Percentiles rank a stretch among this genome's conserved stretches.
Evolutionary conservation across 2,329 filamentous ascomycete genomes (phyloP).

Genomic region (Pleurostoma richardsiae): DNA sequence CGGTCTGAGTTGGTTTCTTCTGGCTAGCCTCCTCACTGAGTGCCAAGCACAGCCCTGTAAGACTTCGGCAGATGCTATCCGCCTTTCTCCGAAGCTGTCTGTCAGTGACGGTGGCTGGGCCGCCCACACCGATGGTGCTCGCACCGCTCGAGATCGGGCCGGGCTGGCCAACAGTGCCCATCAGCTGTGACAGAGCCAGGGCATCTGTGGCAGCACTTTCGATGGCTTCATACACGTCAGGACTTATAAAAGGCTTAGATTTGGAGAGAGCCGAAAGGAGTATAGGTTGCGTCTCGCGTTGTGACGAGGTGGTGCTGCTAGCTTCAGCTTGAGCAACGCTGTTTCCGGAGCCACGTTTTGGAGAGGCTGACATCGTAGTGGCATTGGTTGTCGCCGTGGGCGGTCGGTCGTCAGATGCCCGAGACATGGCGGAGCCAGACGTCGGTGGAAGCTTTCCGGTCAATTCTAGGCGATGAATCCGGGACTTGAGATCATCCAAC

Average conservation of each 20-base stretch:
- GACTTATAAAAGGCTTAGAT: conserved; percentile 62
- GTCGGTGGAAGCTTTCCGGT: conserved; percentile 83
- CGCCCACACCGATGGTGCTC: conserved; percentile 51
- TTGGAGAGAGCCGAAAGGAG: conserved; percentile 78
- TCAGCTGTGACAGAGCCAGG: conserved; percentile 69
- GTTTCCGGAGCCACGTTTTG: conserved; percentile 62
- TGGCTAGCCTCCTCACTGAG: conserved; percentile 57
- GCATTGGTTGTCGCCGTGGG: conserved; percentile 86
- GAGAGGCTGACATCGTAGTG: conserved; percentile 86
- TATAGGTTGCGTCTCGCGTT: conserved; percentile 65
- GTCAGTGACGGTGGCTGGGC: conserved; percentile 56
- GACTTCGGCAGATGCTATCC: conserved; percentile 84
- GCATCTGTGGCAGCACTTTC: conserved; percentile 82
- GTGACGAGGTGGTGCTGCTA: conserved; percentile 25
- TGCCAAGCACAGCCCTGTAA: conserved; percentile 89
- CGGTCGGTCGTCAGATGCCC: conserved; percentile 73
- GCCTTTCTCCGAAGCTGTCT: conserved; percentile 84
- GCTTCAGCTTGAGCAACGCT: conserved; percentile 37
- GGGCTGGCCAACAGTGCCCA: conserved; percentile 66
- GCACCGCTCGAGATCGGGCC: conserved; percentile 63
- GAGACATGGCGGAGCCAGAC: conserved; percentile 73
- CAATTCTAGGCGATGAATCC: conserved; percentile 84
- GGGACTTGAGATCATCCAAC: conserved; percentile 88
- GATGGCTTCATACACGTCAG: conserved; percentile 71
- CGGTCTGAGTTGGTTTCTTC: conserved; percentile 23